Evolutionary conservation across 768 basidiomycete species (phyloP).

Genomic region (Leccinum broughii): DNA sequence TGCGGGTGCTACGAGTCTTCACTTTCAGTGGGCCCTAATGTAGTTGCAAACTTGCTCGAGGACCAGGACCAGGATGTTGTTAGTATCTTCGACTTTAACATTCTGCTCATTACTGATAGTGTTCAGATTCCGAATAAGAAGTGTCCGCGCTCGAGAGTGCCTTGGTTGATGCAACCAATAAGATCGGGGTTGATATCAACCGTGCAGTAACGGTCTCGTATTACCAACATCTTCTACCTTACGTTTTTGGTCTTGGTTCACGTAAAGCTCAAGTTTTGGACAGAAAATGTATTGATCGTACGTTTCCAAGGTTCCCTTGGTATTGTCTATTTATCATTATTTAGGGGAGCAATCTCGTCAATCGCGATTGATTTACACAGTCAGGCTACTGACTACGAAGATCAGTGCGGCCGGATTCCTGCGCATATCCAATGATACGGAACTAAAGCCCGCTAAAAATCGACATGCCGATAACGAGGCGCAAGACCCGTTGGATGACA

Average conservation of each 20-base stretch:
- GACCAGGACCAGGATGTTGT: constrained; percentile 88
- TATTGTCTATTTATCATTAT: neutral
- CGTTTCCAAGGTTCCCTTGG: constrained; percentile 26
- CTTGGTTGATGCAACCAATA: constrained; percentile 87
- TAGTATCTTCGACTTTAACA: constrained; percentile 23
- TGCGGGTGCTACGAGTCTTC: constrained; percentile 97
- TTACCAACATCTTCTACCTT: constrained; percentile 85
- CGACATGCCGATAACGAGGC: constrained; percentile 63
- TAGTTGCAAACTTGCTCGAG: constrained; percentile 80
- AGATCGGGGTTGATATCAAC: constrained; percentile 96
- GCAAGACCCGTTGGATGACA: constrained; percentile 89
- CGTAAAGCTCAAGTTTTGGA: constrained; percentile 87
- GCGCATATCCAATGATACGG: constrained; percentile 75
- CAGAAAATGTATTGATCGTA: constrained; percentile 70
- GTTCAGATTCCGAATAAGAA: constrained; percentile 85
- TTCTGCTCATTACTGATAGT: constrained; percentile 8
- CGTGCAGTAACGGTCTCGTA: constrained; percentile 88
- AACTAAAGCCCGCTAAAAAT: constrained; percentile 60
- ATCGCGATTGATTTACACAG: constrained; percentile 87
- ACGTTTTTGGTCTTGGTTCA: constrained; percentile 90
- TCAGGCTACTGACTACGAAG: constrained; percentile 77
- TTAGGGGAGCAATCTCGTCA: constrained; percentile 85
- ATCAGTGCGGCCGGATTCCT: constrained; percentile 94
- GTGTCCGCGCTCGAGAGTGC: constrained; percentile 78
- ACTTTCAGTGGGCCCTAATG: constrained; percentile 56